phyloP scores from a whole-genome alignment of 495 filamentous ascomycete species.

The Aspergillus steynii region DNA sequence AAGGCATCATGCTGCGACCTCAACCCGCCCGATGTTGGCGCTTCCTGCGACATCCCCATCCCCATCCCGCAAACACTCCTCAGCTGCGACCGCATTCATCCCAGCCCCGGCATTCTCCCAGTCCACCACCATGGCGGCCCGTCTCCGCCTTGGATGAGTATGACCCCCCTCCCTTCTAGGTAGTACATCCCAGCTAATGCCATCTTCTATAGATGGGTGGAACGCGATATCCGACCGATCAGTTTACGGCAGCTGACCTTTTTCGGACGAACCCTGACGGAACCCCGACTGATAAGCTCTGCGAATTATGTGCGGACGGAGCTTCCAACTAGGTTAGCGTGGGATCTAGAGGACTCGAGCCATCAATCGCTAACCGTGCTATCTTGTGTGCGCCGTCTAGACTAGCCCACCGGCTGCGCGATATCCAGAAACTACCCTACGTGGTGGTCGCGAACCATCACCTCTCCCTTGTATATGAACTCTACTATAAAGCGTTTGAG shows the following conservation, averaged over 20 bases:
- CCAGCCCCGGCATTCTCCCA: constrained; percentile 21
- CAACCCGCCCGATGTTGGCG: constrained; percentile 36
- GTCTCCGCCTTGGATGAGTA: constrained; percentile 88
- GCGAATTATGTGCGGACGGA: constrained; percentile 97
- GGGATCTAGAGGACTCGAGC: background rate
- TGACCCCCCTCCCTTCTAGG: constrained; percentile 26
- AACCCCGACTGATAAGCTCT: constrained; percentile 83
- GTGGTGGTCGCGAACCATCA: constrained; percentile 95
- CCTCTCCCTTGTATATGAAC: constrained; percentile 90
- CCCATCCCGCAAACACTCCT: constrained; percentile 15
- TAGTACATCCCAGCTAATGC: constrained; percentile 13
- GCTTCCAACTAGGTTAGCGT: constrained; percentile 75
- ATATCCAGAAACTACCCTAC: constrained; percentile 96
- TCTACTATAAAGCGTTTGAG: constrained; percentile 96
- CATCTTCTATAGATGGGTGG: constrained; percentile 68
- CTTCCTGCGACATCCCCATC: constrained; percentile 16
- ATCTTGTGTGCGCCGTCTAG: constrained; percentile 38
- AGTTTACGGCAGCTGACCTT: constrained; percentile 91
- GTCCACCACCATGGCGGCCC: constrained; percentile 71
- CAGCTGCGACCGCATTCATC: constrained; percentile 28
- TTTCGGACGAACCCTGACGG: constrained; percentile 88
- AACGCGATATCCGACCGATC: constrained; percentile 80
- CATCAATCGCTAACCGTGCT: background rate
- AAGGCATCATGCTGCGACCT: constrained; percentile 38
- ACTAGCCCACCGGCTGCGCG: constrained; percentile 88